Evolutionary conservation across 345 rosid genomes (phyloP).

Genomic region (Eucalyptus tenuipes): DNA sequence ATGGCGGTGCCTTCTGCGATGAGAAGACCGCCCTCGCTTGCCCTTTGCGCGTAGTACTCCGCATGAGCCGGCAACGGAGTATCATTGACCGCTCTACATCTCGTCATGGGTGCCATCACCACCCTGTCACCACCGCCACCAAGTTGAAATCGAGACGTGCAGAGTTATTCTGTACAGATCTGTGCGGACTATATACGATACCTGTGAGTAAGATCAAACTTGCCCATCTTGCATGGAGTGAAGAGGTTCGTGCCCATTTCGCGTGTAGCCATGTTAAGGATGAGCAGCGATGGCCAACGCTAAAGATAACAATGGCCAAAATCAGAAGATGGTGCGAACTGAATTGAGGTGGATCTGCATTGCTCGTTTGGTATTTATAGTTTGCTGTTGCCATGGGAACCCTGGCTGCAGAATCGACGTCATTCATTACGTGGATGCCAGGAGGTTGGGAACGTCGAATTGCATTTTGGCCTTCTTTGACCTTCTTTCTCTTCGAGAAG

Average conservation of each 20-base stretch:
- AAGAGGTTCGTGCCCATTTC: not conserved
- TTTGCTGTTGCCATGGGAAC: too few species aligned
- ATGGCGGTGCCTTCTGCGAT: slow-evolving; percentile 66
- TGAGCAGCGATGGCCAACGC: not conserved
- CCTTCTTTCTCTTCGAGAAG: not conserved
- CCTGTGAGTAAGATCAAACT: not conserved
- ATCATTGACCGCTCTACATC: not conserved
- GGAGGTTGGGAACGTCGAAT: not conserved
- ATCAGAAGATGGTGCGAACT: not conserved
- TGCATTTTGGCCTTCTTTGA: not conserved
- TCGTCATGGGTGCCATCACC: not conserved
- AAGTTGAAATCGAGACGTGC: not conserved
- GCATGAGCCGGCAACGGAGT: not conserved
- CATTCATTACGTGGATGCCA: too few species aligned
- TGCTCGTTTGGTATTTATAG: not conserved
- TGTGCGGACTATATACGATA: not conserved
- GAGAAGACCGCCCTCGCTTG: slow-evolving; percentile 49
- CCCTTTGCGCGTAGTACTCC: not conserved
- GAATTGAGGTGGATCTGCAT: not conserved
- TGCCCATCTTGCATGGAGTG: not conserved
- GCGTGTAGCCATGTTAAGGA: not conserved
- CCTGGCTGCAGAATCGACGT: too few species aligned
- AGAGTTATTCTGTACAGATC: not conserved
- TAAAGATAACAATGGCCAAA: not conserved
- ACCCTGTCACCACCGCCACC: not conserved